Percentiles rank a stretch among this genome's conserved stretches.
These are phyloP conservation scores for Glebionis coronaria DNA, from an alignment of 129 eudicot species.

Conservation along the genomic window DNA sequence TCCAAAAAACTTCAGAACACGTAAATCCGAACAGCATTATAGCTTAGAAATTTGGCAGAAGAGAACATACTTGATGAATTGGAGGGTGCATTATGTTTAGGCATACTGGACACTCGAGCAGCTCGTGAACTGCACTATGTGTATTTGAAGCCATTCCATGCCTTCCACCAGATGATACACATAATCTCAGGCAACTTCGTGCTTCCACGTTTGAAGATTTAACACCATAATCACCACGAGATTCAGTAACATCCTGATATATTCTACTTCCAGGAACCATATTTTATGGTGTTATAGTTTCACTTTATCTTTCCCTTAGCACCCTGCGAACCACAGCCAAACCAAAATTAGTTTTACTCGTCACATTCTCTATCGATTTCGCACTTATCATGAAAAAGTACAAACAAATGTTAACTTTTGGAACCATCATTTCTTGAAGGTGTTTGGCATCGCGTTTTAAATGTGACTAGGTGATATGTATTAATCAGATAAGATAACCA, in stretches of 20 bases:
- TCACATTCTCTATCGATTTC: background rate
- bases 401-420: background rate
- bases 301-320: background rate
- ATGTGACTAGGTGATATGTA: no score
- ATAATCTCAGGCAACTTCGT: slow-evolving; percentile 39
- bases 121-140: slow-evolving; percentile 58
- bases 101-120: slow-evolving; percentile 74
- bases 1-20: no score
- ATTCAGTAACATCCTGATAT: slow-evolving; percentile 37
- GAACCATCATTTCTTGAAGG: background rate
- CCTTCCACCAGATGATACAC: slow-evolving; percentile 34
- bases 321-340: slow-evolving; percentile 27
- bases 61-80: slow-evolving; percentile 57
- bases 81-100: slow-evolving; percentile 67
- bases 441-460: background rate
- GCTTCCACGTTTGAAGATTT: slow-evolving; percentile 43
- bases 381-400: background rate
- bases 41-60: background rate
- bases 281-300: background rate
- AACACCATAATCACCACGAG: slow-evolving; percentile 43
- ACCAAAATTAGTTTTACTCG: slow-evolving; percentile 11
- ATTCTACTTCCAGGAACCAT: slow-evolving; percentile 58
- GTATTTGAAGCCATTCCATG: slow-evolving; percentile 49
- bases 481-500: no score
- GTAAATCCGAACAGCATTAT: background rate